A percentile compares a stretch with the other conserved stretches of the same genome.
Evolutionary conservation across 2,329 filamentous ascomycete species (phyloP).

Genomic region (Catunica adiposa): DNA sequence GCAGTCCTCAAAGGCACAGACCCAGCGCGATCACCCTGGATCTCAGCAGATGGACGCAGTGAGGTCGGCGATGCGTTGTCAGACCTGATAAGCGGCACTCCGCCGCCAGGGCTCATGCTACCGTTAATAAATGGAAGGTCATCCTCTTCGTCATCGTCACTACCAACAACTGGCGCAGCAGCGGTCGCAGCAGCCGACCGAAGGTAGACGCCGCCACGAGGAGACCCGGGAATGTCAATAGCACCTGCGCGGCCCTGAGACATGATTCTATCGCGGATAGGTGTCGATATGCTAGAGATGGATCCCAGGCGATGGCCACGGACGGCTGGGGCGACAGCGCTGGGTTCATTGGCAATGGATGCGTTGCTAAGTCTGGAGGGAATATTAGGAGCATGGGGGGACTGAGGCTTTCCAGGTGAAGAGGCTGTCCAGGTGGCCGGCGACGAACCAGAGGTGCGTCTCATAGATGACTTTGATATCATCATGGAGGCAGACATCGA

Average conservation of each 20-base stretch:
- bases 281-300: neutral
- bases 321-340: neutral
- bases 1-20: neutral
- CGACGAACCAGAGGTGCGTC: slow-evolving; percentile 23
- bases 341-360: slow-evolving; percentile 36
- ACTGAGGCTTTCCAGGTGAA: slow-evolving; percentile 66
- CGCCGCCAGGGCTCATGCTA: slow-evolving; percentile 53
- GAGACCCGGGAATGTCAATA: slow-evolving; percentile 59
- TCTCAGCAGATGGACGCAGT: slow-evolving; percentile 5
- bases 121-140: slow-evolving; percentile 47
- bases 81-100: slow-evolving; percentile 34
- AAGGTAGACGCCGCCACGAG: slow-evolving; percentile 38
- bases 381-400: slow-evolving; percentile 82
- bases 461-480: slow-evolving; percentile 55
- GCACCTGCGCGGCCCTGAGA: slow-evolving; percentile 36
- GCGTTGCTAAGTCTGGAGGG: slow-evolving; percentile 87
- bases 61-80: neutral
- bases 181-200: slow-evolving; percentile 46
- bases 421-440: slow-evolving; percentile 76
- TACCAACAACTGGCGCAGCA: slow-evolving; percentile 31
- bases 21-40: neutral
- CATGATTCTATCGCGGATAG: slow-evolving; percentile 22
- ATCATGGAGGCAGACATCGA: slow-evolving; percentile 84
- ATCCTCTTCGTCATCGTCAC: slow-evolving; percentile 41
- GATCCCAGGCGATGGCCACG: neutral